Evolutionary conservation across 129 eudicot genomes (phyloP), one percentile per base, ranked within the genome.

Genomic region (Artemisia argyi): DNA sequence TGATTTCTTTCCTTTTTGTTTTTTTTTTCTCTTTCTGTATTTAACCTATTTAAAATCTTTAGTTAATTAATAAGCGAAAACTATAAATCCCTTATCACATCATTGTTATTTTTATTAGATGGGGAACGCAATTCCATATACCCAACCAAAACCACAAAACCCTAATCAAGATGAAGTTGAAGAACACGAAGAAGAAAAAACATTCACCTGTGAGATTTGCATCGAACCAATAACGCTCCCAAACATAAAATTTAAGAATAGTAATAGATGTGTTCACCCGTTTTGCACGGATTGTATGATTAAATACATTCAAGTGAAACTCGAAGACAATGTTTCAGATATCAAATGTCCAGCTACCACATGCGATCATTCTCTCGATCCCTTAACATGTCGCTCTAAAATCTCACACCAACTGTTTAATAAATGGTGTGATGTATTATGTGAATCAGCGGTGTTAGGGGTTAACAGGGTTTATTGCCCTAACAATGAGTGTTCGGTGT

Each of bases 201-300:
- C 28, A 18, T 79, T 81, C 79, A 87, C 83, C 13, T 87, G 89
- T 68, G 87, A 87, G 76, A 87, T 87, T 3, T 87, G 89, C 75
- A 61, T 79, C 16, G 87, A 87, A 30, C 85, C 87, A 9, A 57
- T 82, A 9, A 32, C 22, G 2, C 50, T 16, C 24, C 56, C 77
- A 1, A 57, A 2, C 70, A 61, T 14, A 5, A 14, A 52, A 11
- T 76, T 75, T 83, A 66, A 50, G 15, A 71, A 73, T 71, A 44
- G 32, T 10, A 30, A 7, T 46, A 52, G 20, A 3, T 76, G 87
- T 18, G 16, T 52, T 17, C 87, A 87, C 76, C 83, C 15, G n/a
- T 79, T 76, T 78, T 87, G 93, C 69, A 65, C 64, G 9, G 84
- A 84, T 55, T 87, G 93, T 73, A 59, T 77, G 59, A 48, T 62